Evolutionary conservation across 2,329 filamentous ascomycete species (phyloP), one percentile per base, ranked within the genome.

Genomic region (Arthroderma uncinatum): DNA sequence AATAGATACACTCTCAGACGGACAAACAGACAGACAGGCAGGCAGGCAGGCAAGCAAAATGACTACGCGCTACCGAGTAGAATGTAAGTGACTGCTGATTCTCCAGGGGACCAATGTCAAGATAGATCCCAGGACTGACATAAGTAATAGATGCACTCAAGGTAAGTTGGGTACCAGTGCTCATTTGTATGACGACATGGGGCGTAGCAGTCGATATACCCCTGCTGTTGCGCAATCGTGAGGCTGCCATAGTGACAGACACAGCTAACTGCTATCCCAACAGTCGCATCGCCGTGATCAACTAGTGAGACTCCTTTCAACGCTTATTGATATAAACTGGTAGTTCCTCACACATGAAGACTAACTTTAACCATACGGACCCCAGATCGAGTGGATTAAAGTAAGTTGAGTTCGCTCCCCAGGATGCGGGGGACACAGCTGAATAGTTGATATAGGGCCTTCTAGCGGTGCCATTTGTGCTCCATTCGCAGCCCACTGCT

Each of bases 401-500:
- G 78, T 79, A 25, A 44, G 36, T 16, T 16, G 34, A 2, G n/a
- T 37, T 47, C 19, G 3, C 10, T 9, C 19, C 4, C 42, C 21
- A 2, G n/a, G 36, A 4, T 53, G 10, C 21, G 39, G 9, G 9
- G 28, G 19, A 55, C 44, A 16, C 33, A 36, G 16, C 48, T 36
- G 8, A 53, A 23, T 5, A n/a, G 8, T 42, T 25, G 14, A 30
- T 47, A 33, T 55, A 75, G 71, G 88, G 86, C 39, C 81, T 97
- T 2, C 78, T 97, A 10, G 93, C 93, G 1, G 92, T 97, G 0
- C 93, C 93, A 0, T 98, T 98, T 69, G 92, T 98, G 39, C 82
- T 98, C 56, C 90, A 95, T 71, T 96, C 92, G 1, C 91, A 97
- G 69, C 93, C 93, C 2, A 94, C 89, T 0, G 89, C 89, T 19